These are phyloP conservation scores for Chaetomium tenue DNA, from an alignment of 495 filamentous ascomycete genomes.

Conservation along the genomic window DNA sequence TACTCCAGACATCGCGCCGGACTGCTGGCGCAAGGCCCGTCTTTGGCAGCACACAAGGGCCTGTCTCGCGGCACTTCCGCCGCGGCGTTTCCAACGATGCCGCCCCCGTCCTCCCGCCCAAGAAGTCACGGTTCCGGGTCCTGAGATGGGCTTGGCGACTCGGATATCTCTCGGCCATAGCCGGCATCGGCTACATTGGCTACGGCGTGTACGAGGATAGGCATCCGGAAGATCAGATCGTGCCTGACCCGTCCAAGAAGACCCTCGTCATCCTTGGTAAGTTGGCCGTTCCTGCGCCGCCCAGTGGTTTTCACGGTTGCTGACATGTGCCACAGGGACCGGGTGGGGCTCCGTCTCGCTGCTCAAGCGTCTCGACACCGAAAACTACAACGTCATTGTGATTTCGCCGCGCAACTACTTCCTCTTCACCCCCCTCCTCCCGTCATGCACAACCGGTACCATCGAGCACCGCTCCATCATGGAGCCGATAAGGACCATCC, in stretches of 20 bases:
- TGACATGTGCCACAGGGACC: constrained; percentile 59
- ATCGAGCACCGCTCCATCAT: constrained; percentile 99
- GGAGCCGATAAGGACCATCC: constrained; percentile 94
- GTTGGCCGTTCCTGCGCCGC: constrained; percentile 25
- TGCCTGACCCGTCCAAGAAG: constrained; percentile 88
- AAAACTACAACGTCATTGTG: constrained; percentile 97
- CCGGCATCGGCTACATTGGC: constrained; percentile 64
- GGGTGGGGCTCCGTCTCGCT: constrained; percentile 97
- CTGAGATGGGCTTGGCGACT: constrained; percentile 65
- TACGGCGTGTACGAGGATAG: constrained; percentile 80
- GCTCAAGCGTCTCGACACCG: constrained; percentile 95
- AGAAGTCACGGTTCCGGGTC: constrained; percentile 43
- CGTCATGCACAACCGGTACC: constrained; percentile 92
- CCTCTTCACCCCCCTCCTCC: constrained; percentile 96
- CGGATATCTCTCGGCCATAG: constrained; percentile 67
- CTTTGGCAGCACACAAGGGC: constrained; percentile 25
- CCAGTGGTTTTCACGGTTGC: constrained; percentile 12
- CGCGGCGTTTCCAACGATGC: constrained; percentile 44
- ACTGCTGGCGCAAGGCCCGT: constrained; percentile 27
- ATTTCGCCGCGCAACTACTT: constrained; percentile 98
- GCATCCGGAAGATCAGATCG: constrained; percentile 75
- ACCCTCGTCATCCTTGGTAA: constrained; percentile 94
- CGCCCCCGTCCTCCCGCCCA: constrained; percentile 34
- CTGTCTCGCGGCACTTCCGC: constrained; percentile 39
- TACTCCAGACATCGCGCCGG: constrained; percentile 30